Evolutionary conservation across 257 asterid genomes (phyloP).

Genomic region (Mentha longifolia): DNA sequence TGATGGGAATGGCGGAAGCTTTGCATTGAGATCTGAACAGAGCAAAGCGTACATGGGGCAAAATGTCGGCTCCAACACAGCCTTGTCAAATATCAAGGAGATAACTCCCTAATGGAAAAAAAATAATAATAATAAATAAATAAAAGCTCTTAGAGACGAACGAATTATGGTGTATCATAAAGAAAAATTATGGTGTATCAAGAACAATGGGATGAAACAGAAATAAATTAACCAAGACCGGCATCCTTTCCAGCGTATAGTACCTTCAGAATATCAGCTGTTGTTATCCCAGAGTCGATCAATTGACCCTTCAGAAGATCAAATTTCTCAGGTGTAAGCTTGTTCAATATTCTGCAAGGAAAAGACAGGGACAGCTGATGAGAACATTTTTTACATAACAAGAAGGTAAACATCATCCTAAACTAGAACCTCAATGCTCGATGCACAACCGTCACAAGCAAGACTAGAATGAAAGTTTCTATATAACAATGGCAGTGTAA

Average conservation of each 20-base stretch:
- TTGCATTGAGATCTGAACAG: conserved; percentile 85
- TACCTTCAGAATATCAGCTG: conserved; percentile 92
- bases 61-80: conserved; percentile 94
- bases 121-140: too few relatives aligned
- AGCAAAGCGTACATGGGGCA: conserved; percentile 93
- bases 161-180: neutral
- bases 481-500: neutral
- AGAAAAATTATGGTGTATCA: neutral
- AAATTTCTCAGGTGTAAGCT: conserved; percentile 96
- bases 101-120: conserved; percentile 67
- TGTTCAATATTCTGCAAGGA: conserved; percentile 83
- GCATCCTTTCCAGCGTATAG: neutral
- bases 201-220: conserved; percentile 4
- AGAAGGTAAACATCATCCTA: too few relatives aligned
- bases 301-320: conserved; percentile 92
- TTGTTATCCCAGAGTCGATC: conserved; percentile 93
- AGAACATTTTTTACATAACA: conserved; percentile 24
- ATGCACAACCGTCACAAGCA: conserved; percentile 7
- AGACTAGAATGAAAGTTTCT: neutral
- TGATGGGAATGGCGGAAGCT: conserved; percentile 90
- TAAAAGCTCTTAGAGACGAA: conserved; percentile 18
- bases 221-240: neutral
- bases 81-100: conserved; percentile 93
- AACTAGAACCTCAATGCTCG: too few relatives aligned
- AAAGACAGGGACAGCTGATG: neutral